A percentile compares a stretch with the other conserved stretches of the same genome.
Evolutionary conservation across 2,329 filamentous ascomycete species (phyloP).

Genomic region (Periglandula ipomoeae): DNA sequence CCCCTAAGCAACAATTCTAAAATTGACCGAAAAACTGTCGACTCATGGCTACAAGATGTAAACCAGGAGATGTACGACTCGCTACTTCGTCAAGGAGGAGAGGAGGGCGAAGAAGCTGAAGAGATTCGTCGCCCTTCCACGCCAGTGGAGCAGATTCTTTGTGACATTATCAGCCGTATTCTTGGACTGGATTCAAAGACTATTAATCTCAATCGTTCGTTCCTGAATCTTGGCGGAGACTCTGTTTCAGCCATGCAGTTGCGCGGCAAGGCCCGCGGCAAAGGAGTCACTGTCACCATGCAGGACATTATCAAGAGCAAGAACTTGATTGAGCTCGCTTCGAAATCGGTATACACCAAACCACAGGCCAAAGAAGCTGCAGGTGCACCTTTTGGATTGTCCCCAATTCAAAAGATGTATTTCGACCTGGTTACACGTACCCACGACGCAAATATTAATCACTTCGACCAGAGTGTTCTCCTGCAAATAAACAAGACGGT

Average conservation of each 20-base stretch:
- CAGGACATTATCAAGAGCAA: neutral
- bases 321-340: neutral
- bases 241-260: neutral
- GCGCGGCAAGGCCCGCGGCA: neutral
- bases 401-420: neutral
- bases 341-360: neutral
- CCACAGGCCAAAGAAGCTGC: neutral
- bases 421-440: neutral
- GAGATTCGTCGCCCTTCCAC: neutral
- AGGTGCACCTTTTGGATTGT: neutral
- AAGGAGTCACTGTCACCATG: neutral
- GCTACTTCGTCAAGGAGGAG: neutral
- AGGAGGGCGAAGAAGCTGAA: too few relatives aligned
- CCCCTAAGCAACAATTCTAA: neutral
- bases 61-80: too few relatives aligned
- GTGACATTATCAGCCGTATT: neutral
- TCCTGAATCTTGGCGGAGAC: neutral
- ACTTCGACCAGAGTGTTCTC: slow-evolving; percentile 36
- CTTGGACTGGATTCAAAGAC: neutral
- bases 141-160: neutral
- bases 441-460: slow-evolving; percentile 11
- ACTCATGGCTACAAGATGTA: neutral
- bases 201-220: neutral
- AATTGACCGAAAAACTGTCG: neutral
- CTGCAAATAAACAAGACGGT: slow-evolving; percentile 16